These are phyloP conservation scores for Aureobasidium sp. DNA, from an alignment of 2,329 filamentous ascomycete genomes.

Conservation along the genomic window DNA sequence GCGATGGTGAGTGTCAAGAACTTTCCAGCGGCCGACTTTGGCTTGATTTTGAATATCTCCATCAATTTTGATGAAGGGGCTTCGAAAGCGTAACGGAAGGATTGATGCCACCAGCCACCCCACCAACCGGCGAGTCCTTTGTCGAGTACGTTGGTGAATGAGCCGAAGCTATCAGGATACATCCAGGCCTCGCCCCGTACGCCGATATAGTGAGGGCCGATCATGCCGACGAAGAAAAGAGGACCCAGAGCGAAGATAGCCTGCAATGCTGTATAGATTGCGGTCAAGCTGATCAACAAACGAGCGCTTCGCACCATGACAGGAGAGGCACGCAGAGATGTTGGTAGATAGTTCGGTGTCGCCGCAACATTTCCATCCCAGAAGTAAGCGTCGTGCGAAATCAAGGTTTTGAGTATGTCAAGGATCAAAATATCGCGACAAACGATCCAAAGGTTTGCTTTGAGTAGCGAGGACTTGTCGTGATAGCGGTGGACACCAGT, in stretches of 20 bases:
- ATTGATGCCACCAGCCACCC: constrained; percentile 87
- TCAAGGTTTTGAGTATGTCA: constrained; percentile 61
- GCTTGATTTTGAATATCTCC: constrained; percentile 24
- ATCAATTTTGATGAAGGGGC: constrained; percentile 49
- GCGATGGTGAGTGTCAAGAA: constrained; percentile 43
- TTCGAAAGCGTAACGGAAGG: constrained; percentile 67
- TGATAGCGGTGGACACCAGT: constrained; percentile 34
- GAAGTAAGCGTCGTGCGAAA: constrained; percentile 76
- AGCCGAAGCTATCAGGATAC: constrained; percentile 53
- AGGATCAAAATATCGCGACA: constrained; percentile 56
- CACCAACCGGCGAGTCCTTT: constrained; percentile 73
- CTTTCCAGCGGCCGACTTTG: constrained; percentile 31
- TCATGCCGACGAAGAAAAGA: constrained; percentile 51
- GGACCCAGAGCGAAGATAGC: constrained; percentile 55
- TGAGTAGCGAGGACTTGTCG: constrained; percentile 29
- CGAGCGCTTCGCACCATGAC: constrained; percentile 49
- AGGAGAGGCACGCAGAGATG: constrained; percentile 27
- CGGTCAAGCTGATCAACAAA: constrained; percentile 48
- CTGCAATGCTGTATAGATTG: constrained; percentile 54
- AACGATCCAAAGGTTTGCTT: constrained; percentile 34
- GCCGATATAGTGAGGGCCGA: constrained; percentile 54
- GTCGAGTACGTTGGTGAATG: constrained; percentile 50
- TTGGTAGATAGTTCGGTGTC: constrained; percentile 42
- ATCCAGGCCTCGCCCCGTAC: constrained; percentile 54
- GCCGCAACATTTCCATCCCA: constrained; percentile 37